Conservation (phyloP, 1,284 basidiomycete species). For the Ganoderma sinense region DNA sequence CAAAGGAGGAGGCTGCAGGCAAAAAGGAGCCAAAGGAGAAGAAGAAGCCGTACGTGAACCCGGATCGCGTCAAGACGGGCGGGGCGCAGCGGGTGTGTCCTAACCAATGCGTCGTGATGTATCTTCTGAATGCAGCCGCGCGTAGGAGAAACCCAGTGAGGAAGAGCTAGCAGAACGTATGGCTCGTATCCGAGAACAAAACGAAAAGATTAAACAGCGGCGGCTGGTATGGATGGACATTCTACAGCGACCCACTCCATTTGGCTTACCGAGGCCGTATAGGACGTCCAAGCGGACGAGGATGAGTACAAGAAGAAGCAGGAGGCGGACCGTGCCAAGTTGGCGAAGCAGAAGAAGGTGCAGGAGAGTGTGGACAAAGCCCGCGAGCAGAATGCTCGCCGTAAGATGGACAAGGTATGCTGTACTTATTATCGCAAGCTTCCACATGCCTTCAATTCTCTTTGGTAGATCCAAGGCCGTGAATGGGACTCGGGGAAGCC, state of each 20-base stretch:
- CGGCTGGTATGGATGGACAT: conserved; percentile 54
- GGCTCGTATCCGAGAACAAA: conserved; percentile 77
- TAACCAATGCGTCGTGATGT: conserved; percentile 26
- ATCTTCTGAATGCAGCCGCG: conserved; percentile 12
- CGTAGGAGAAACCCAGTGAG: conserved; percentile 76
- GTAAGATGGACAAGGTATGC: conserved; percentile 74
- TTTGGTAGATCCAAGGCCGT: conserved; percentile 57
- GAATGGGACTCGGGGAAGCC: conserved; percentile 87
- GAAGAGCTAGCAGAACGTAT: conserved; percentile 78
- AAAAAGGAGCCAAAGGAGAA: conserved; percentile 37
- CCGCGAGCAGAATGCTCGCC: conserved; percentile 76
- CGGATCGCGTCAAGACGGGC: conserved; percentile 80
- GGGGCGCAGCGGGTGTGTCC: conserved; percentile 68
- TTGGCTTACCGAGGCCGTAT: conserved; percentile 8
- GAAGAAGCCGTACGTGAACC: conserved; percentile 71
- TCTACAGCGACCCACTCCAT: background rate
- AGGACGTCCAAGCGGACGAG: conserved; percentile 83
- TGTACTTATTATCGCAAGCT: background rate
- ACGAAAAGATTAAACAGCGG: conserved; percentile 83
- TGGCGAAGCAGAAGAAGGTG: conserved; percentile 64
- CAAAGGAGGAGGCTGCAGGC: conserved; percentile 21
- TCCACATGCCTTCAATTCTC: background rate
- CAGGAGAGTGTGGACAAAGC: conserved; percentile 72
- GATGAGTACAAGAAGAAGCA: conserved; percentile 76
- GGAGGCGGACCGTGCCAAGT: conserved; percentile 61